A percentile compares a stretch with the other conserved stretches of the same genome.
Evolutionary conservation across 441 rosid species (phyloP).

Genomic region (Syzygium malaccense): DNA sequence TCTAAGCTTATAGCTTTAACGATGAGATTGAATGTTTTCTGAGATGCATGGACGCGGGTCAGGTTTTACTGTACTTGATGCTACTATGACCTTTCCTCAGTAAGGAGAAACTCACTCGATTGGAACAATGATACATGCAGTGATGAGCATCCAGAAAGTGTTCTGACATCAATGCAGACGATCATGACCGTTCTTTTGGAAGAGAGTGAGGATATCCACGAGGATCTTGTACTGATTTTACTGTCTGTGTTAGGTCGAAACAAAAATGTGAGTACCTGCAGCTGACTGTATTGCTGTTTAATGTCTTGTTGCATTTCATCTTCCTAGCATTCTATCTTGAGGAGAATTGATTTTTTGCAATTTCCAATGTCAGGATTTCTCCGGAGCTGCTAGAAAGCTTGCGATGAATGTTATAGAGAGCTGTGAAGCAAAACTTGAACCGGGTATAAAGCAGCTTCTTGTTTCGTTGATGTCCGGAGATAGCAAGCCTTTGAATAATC

Average conservation of each 20-base stretch:
- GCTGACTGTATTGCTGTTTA: not conserved
- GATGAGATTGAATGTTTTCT: not conserved
- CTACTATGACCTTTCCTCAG: not conserved
- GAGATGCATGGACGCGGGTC: not conserved
- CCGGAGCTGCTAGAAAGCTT: slow-evolving; percentile 73
- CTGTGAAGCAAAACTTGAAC: slow-evolving; percentile 88
- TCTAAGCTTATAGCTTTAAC: not conserved
- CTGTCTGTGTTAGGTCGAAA: slow-evolving; percentile 79
- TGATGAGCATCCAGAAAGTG: slow-evolving; percentile 92
- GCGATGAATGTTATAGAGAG: slow-evolving; percentile 89
- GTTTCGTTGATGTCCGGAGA: slow-evolving; percentile 92
- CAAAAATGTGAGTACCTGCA: slow-evolving; percentile 53
- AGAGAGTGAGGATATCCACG: slow-evolving; percentile 91
- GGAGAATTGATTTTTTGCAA: slow-evolving; percentile 19
- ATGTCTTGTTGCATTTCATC: not conserved
- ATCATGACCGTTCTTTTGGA: slow-evolving; percentile 86
- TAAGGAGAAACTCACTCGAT: not conserved
- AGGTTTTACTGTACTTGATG: not conserved
- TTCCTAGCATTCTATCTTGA: not conserved
- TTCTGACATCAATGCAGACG: slow-evolving; percentile 86
- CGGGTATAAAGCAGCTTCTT: slow-evolving; percentile 84
- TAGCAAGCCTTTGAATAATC: slow-evolving; percentile 39
- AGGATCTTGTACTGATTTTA: slow-evolving; percentile 69
- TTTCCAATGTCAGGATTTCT: slow-evolving; percentile 53
- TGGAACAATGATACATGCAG: slow-evolving; percentile 29